A percentile compares a stretch with the other conserved stretches of the same genome.
These are phyloP conservation scores for Aphanomyces astaci DNA, from an alignment of 352 stramenopile species.

Conservation along the genomic window DNA sequence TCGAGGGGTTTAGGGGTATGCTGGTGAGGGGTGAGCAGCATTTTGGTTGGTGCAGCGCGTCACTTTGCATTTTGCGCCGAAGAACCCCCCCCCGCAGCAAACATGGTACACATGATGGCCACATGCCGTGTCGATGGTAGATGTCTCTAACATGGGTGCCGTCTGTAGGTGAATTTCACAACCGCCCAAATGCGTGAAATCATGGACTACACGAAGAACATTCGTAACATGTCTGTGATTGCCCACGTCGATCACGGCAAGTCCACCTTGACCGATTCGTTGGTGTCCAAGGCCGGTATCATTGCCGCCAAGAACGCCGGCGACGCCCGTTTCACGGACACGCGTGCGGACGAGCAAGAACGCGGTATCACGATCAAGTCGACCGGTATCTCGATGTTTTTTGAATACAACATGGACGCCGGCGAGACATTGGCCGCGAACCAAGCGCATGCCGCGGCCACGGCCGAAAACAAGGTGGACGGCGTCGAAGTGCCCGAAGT, in stretches of 20 bases:
- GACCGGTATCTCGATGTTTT: conserved; percentile 99
- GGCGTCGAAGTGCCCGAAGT: conserved; percentile 36
- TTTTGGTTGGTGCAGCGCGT: conserved; percentile 14
- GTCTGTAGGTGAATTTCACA: conserved; percentile 98
- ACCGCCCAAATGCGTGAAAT: conserved; percentile 98
- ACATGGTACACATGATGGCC: conserved; percentile 8
- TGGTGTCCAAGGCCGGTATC: conserved; percentile 99
- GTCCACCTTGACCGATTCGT: conserved; percentile 97
- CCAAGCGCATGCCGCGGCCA: conserved; percentile 43
- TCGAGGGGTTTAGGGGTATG: neutral
- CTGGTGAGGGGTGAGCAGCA: neutral
- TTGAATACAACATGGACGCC: conserved; percentile 98
- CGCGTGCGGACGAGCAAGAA: conserved; percentile 99
- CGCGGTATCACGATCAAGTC: conserved; percentile 99
- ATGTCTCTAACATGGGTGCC: neutral
- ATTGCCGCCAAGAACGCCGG: conserved; percentile 98
- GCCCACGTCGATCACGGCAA: conserved; percentile 99
- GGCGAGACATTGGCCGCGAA: conserved; percentile 79
- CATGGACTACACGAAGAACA: conserved; percentile 99
- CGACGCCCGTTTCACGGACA: conserved; percentile 99
- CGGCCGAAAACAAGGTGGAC: conserved; percentile 24
- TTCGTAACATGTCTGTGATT: conserved; percentile 99
- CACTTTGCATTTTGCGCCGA: conserved; percentile 23
- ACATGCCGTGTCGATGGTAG: neutral
- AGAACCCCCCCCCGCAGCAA: conserved; percentile 16